These are phyloP conservation scores for Oryza nivara DNA, from an alignment of 176 grass and related monocot genomes.

Conservation along the genomic window DNA sequence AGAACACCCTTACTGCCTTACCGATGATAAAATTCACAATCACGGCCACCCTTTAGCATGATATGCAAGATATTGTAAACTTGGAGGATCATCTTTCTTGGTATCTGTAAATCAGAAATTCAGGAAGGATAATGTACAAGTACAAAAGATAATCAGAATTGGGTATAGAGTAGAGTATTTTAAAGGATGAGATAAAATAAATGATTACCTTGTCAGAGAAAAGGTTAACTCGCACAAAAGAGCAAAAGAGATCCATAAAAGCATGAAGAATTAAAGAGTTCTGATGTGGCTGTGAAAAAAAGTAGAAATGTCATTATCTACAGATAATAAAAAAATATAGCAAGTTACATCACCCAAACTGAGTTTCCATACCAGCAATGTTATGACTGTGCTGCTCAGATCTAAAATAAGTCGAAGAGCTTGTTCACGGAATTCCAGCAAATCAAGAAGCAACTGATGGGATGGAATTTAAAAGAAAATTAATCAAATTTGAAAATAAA, in stretches of 20 bases:
- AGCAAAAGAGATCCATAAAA: slow-evolving; percentile 98
- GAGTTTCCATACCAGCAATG: slow-evolving; percentile 74
- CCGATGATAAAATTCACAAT: slow-evolving; percentile 98
- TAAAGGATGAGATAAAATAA: slow-evolving; percentile 34
- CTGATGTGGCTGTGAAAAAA: slow-evolving; percentile 81
- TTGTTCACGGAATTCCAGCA: slow-evolving; percentile 99
- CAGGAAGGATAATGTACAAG: slow-evolving; percentile 19
- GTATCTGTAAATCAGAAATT: slow-evolving; percentile 66
- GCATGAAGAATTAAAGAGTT: slow-evolving; percentile 98
- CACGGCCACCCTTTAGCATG: slow-evolving; percentile 91
- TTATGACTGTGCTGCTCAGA: slow-evolving; percentile 98
- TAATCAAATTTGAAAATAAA: slow-evolving; percentile 15
- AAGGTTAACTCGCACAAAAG: slow-evolving; percentile 90
- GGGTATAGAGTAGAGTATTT: slow-evolving; percentile 1
- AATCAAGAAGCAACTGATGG: slow-evolving; percentile 84
- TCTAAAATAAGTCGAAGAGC: slow-evolving; percentile 91
- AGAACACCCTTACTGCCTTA: slow-evolving; percentile 62
- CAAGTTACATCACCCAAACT: background rate
- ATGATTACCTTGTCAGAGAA: slow-evolving; percentile 93
- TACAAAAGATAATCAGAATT: background rate
- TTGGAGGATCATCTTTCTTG: slow-evolving; percentile 99
- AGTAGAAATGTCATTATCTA: slow-evolving; percentile 38
- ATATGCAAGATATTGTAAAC: slow-evolving; percentile 90
- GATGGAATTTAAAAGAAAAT: slow-evolving; percentile 34
- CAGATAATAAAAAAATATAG: background rate